These are phyloP conservation scores for Fraxinus sp. DNA, from an alignment of 305 asterid species.

Conservation along the genomic window DNA sequence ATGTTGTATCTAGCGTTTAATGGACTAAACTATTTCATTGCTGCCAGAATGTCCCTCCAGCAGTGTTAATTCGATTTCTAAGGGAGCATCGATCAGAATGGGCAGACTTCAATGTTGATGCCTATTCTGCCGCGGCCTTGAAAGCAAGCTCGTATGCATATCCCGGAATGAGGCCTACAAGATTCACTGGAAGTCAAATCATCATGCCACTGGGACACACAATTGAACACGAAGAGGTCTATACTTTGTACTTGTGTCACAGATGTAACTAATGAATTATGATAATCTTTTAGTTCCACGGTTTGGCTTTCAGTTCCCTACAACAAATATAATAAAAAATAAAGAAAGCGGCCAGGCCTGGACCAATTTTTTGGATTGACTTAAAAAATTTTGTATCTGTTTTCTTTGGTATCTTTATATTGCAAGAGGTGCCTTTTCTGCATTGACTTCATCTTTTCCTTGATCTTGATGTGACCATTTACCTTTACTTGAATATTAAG, in stretches of 20 bases:
- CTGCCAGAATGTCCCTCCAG: conserved; percentile 81
- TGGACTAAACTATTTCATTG: not conserved
- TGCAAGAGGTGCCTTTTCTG: not conserved
- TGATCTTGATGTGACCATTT: not conserved
- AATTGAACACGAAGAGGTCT: conserved; percentile 89
- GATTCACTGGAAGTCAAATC: conserved; percentile 87
- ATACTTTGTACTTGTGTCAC: not conserved
- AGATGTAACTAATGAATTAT: not conserved
- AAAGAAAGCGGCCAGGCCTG: not conserved
- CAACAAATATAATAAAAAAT: not conserved
- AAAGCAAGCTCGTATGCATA: conserved; percentile 61
- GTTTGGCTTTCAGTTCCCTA: not conserved
- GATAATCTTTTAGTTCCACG: not conserved
- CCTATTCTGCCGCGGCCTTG: conserved; percentile 71
- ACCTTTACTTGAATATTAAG: not conserved
- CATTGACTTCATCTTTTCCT: not conserved
- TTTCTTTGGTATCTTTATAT: not conserved
- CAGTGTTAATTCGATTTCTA: conserved; percentile 72
- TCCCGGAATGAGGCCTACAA: conserved; percentile 84
- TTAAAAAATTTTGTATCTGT: not conserved
- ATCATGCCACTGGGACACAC: conserved; percentile 93
- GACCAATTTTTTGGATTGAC: not conserved
- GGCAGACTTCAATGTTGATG: conserved; percentile 92
- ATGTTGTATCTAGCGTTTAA: not conserved
- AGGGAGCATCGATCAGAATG: conserved; percentile 97